Conservation (phyloP, 73 alveolate genomes). For the Loxodes magnus region DNA sequence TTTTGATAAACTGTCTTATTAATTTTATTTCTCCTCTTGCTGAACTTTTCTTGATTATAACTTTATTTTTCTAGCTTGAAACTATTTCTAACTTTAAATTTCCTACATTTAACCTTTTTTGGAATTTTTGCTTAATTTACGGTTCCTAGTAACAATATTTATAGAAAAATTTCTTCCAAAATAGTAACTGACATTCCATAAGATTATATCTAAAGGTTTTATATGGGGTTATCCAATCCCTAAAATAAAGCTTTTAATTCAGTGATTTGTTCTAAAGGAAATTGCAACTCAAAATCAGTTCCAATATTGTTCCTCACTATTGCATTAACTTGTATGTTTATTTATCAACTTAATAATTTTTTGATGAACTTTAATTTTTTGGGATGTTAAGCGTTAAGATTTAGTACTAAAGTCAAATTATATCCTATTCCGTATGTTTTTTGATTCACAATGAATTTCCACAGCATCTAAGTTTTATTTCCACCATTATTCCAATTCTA, state of each 20-base stretch:
- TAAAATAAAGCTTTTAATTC: slow-evolving; percentile 60
- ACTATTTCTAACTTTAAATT: too few relatives aligned
- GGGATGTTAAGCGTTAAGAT: slow-evolving; percentile 8
- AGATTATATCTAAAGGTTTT: slow-evolving; percentile 49
- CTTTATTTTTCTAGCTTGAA: too few relatives aligned
- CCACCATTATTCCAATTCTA: slow-evolving; percentile 63
- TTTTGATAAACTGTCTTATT: too few relatives aligned
- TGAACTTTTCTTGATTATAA: too few relatives aligned
- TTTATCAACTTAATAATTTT: slow-evolving; percentile 10
- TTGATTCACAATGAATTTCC: slow-evolving; percentile 48
- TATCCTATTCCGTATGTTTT: too few relatives aligned
- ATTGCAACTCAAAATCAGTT: slow-evolving; percentile 46
- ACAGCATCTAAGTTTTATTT: slow-evolving; percentile 42
- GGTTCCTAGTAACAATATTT: too few relatives aligned
- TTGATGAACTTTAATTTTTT: slow-evolving; percentile 13
- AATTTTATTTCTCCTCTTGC: too few relatives aligned
- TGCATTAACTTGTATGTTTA: slow-evolving; percentile 20
- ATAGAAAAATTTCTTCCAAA: slow-evolving; percentile 64
- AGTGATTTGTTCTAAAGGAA: slow-evolving; percentile 33
- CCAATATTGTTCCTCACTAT: slow-evolving; percentile 36
- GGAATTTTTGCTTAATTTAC: too few relatives aligned
- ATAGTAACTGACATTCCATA: slow-evolving; percentile 76
- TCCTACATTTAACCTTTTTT: too few relatives aligned
- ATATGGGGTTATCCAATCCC: slow-evolving; percentile 40
- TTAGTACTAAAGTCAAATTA: slow-evolving; percentile 64